A percentile compares a stretch with the other conserved stretches of the same genome.
These are phyloP conservation scores for Aaosphaeria pasadenensis DNA, from an alignment of 2,329 filamentous ascomycete genomes.

Conservation along the genomic window DNA sequence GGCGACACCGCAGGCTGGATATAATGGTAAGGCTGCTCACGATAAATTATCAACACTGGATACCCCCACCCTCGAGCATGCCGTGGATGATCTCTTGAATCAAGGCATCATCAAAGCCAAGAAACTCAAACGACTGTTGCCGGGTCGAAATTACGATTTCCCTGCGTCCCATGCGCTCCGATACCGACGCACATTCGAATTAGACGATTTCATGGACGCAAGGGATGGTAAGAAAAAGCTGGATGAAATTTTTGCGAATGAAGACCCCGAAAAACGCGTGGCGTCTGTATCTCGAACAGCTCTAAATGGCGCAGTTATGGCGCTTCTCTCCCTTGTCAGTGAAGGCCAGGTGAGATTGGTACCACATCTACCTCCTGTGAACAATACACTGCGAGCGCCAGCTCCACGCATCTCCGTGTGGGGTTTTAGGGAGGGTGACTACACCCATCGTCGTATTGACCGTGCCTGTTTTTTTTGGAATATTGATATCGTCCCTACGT, in stretches of 20 bases:
- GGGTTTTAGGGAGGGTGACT: constrained; percentile 68
- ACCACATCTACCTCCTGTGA: constrained; percentile 57
- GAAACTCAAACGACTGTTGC: constrained; percentile 54
- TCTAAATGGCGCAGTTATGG: constrained; percentile 65
- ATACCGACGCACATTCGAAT: constrained; percentile 54
- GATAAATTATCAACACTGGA: constrained; percentile 38
- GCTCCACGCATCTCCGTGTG: constrained; percentile 53
- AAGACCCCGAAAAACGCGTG: constrained; percentile 14
- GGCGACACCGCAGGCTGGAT: constrained; percentile 39
- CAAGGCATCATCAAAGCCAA: constrained; percentile 58
- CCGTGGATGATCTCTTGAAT: constrained; percentile 55
- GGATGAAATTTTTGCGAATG: constrained; percentile 51
- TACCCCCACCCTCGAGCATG: constrained; percentile 37
- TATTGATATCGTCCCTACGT: constrained; percentile 58
- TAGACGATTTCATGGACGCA: constrained; percentile 48
- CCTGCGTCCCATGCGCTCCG: constrained; percentile 57
- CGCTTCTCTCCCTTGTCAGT: constrained; percentile 63
- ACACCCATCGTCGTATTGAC: constrained; percentile 67
- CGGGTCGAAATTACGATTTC: constrained; percentile 62
- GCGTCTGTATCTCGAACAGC: constrained; percentile 55
- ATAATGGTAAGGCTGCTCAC: constrained; percentile 38
- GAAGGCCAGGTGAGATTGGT: constrained; percentile 55
- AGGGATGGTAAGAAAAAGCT: constrained; percentile 58
- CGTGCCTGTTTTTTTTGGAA: constrained; percentile 64
- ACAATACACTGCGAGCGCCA: constrained; percentile 39